Evolutionary conservation across 2,329 filamentous ascomycete species (phyloP).

Genomic region (Ceratocystis eucalypticola): DNA sequence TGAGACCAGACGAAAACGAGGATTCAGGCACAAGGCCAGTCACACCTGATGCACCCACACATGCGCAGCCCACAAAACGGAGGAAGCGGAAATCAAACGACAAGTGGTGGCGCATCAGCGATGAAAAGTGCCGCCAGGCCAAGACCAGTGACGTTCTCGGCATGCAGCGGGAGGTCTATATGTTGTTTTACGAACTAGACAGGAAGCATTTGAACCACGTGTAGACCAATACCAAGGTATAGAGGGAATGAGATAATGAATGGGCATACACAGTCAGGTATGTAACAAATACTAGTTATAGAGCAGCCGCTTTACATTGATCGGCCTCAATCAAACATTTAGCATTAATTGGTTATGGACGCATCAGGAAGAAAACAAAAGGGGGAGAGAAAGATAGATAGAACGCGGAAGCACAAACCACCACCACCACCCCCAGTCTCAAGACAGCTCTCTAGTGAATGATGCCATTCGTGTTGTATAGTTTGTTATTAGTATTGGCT

Average conservation of each 20-base stretch:
- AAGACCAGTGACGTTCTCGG: constrained; percentile 81
- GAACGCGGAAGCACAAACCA: neutral
- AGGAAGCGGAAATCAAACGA: constrained; percentile 44
- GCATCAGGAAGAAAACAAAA: neutral
- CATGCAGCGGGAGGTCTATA: constrained; percentile 92
- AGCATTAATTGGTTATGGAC: neutral
- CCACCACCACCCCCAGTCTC: no score
- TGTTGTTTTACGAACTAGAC: constrained; percentile 90
- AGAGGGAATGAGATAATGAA: neutral
- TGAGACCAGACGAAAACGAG: neutral
- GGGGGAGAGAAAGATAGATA: neutral
- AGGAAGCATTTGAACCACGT: constrained; percentile 26
- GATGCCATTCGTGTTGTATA: neutral
- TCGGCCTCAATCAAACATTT: neutral
- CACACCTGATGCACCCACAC: no score
- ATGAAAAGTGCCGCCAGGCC: constrained; percentile 90
- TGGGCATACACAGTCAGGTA: neutral
- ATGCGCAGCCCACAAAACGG: neutral
- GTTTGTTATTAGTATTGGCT: neutral
- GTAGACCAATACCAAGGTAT: constrained; percentile 5
- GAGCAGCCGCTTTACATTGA: neutral
- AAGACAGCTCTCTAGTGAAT: no score
- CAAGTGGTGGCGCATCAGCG: constrained; percentile 93
- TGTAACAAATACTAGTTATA: neutral
- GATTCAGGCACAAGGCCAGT: neutral